Conservation (phyloP, 2,329 filamentous ascomycete species). For the Colletotrichum aenigma region DNA sequence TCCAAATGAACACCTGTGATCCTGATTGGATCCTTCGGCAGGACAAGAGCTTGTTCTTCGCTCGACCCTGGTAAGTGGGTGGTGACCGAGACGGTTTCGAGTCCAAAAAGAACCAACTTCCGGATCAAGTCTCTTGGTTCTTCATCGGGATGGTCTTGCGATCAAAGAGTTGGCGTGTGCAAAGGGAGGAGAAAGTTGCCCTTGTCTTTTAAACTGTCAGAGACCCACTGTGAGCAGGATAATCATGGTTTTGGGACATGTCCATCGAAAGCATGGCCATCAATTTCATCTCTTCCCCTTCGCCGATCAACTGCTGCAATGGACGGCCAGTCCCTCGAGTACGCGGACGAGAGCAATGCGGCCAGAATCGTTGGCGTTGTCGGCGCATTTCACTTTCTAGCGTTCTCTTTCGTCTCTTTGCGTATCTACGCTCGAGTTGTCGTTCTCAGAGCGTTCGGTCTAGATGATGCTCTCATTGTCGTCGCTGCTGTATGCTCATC, state of each 20-base stretch:
- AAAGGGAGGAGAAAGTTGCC: background rate
- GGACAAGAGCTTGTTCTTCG: background rate
- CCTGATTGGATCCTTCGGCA: background rate
- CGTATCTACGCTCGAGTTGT: conserved; percentile 28
- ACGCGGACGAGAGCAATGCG: conserved; percentile 17
- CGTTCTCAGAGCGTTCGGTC: conserved; percentile 28
- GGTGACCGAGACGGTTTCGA: background rate
- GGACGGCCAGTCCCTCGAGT: background rate
- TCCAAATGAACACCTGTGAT: background rate
- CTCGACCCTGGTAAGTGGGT: background rate
- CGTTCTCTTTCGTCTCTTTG: conserved; percentile 25
- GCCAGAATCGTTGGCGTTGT: conserved; percentile 20
- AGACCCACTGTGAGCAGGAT: background rate
- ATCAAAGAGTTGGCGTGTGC: background rate
- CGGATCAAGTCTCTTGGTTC: background rate
- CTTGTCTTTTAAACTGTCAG: background rate
- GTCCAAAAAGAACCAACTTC: background rate
- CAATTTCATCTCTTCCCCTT: background rate
- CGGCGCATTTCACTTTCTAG: conserved; percentile 23
- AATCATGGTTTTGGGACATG: background rate
- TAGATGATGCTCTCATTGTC: conserved; percentile 30
- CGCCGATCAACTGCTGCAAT: background rate
- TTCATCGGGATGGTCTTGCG: background rate
- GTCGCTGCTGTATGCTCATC: conserved; percentile 21
- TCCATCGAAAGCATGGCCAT: background rate